Percentiles rank a stretch among this genome's conserved stretches.
These are phyloP conservation scores for Fusarium albidum DNA, from an alignment of 2,329 filamentous ascomycete genomes.

Conservation along the genomic window DNA sequence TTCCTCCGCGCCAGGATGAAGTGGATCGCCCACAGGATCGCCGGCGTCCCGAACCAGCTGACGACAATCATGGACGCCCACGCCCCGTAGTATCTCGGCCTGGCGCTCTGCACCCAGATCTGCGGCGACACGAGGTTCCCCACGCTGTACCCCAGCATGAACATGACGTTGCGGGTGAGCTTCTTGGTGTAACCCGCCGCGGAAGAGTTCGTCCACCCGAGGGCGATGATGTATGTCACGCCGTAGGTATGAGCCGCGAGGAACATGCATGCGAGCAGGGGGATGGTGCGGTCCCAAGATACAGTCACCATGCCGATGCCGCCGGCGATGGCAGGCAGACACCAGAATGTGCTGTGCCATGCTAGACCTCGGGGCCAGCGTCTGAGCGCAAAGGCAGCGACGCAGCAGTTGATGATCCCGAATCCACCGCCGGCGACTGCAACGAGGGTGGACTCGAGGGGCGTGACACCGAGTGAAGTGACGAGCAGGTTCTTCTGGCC, in stretches of 20 bases:
- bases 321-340: conserved; percentile 36
- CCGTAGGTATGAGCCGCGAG: conserved; percentile 46
- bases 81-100: conserved; percentile 39
- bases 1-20: conserved; percentile 44
- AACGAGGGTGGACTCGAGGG: conserved; percentile 50
- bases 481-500: conserved; percentile 50
- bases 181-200: conserved; percentile 54
- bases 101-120: conserved; percentile 43
- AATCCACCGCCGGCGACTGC: conserved; percentile 48
- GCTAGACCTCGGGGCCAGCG: conserved; percentile 43
- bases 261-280: conserved; percentile 34
- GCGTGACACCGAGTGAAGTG: conserved; percentile 45
- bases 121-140: conserved; percentile 48
- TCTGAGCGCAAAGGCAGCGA: conserved; percentile 42
- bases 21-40: conserved; percentile 44
- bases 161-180: conserved; percentile 51
- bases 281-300: conserved; percentile 34
- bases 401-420: conserved; percentile 42
- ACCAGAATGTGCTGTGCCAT: conserved; percentile 40
- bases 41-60: conserved; percentile 47
- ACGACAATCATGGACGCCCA: conserved; percentile 37
- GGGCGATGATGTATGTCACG: conserved; percentile 38
- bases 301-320: conserved; percentile 41
- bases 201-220: conserved; percentile 49
- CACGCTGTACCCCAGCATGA: conserved; percentile 47